These are phyloP conservation scores for Ophiostoma quercus DNA, from an alignment of 2,329 filamentous ascomycete genomes.

Conservation along the genomic window DNA sequence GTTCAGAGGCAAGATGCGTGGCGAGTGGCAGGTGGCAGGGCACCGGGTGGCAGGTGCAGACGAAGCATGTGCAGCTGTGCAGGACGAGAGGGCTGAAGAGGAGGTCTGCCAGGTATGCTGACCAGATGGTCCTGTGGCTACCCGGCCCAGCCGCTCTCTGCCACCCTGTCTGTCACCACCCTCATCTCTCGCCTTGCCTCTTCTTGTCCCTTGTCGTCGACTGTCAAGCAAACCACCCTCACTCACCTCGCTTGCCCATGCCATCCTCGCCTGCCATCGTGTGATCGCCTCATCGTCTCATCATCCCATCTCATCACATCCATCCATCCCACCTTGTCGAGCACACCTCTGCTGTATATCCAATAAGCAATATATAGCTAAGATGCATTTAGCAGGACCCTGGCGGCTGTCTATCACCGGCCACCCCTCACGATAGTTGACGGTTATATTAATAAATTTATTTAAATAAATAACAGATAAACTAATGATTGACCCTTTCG, in stretches of 20 bases:
- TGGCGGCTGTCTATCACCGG: not conserved
- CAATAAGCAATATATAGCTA: not conserved
- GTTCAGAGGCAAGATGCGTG: not conserved
- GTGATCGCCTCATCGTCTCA: not conserved
- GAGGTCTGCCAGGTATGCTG: not conserved
- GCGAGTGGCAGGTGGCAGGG: not conserved
- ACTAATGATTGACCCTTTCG: not conserved
- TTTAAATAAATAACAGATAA: not conserved
- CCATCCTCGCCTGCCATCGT: not conserved
- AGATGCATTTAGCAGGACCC: not conserved
- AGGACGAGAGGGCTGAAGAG: not conserved
- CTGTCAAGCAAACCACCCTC: not conserved
- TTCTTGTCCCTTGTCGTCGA: not conserved
- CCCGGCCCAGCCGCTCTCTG: not conserved
- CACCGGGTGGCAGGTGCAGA: not conserved
- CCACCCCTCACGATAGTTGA: not conserved
- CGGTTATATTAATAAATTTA: not conserved
- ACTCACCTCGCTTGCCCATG: not conserved
- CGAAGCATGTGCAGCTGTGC: not conserved
- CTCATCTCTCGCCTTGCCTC: not conserved
- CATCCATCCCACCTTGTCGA: conserved; percentile 3
- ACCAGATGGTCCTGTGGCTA: not conserved
- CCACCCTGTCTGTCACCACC: not conserved
- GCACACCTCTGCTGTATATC: not conserved
- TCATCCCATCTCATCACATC: conserved; percentile 1